A percentile compares a stretch with the other conserved stretches of the same genome.
Evolutionary conservation across 2,329 filamentous ascomycete species (phyloP).

Genomic region (Blastomyces silverae): DNA sequence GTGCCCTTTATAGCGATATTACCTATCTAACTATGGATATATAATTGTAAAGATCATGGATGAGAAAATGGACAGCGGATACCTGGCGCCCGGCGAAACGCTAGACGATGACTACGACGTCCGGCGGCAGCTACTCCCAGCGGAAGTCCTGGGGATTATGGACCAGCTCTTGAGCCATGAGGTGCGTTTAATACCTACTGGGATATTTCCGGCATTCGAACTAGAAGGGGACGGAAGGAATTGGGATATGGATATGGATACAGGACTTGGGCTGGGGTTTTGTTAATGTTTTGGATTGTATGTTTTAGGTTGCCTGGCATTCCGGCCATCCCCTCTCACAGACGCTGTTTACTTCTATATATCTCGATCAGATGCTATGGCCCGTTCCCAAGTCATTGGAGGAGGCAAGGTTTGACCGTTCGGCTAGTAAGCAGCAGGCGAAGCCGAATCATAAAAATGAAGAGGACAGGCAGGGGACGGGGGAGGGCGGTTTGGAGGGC

Average conservation of each 20-base stretch:
- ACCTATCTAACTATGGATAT: background rate
- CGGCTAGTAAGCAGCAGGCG: constrained; percentile 16
- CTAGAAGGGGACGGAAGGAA: background rate
- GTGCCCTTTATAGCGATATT: background rate
- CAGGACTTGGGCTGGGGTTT: background rate
- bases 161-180: constrained; percentile 87
- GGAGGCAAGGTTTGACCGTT: constrained; percentile 55
- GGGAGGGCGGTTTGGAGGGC: constrained; percentile 19
- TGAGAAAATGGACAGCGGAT: constrained; percentile 96
- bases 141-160: constrained; percentile 85
- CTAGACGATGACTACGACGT: constrained; percentile 79
- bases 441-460: constrained; percentile 16
- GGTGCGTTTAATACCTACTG: constrained; percentile 43
- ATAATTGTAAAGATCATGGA: constrained; percentile 75
- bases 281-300: background rate
- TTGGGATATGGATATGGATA: constrained; percentile 10
- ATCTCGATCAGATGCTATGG: constrained; percentile 76
- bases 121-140: constrained; percentile 58
- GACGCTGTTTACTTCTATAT: constrained; percentile 85
- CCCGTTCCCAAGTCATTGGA: constrained; percentile 58
- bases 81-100: constrained; percentile 63
- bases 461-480: background rate
- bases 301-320: constrained; percentile 80
- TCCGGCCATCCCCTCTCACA: constrained; percentile 92
- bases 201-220: background rate